A percentile compares a stretch with the other conserved stretches of the same genome.
Evolutionary conservation across 306 rosid species (phyloP).

Genomic region (Begonia peltatifolia): DNA sequence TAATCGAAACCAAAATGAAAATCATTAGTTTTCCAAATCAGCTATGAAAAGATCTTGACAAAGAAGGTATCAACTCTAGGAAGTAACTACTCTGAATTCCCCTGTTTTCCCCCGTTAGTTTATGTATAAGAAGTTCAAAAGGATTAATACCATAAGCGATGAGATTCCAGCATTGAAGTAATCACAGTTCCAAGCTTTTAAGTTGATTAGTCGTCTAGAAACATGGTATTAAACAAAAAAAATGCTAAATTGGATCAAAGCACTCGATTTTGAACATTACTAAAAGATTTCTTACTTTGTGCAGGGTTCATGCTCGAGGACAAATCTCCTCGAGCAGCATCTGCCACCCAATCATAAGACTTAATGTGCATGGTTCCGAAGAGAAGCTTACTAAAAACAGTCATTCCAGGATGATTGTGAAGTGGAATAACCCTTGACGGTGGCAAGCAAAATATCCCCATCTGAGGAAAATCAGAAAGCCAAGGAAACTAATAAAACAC

Average conservation of each 20-base stretch:
- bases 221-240: background rate
- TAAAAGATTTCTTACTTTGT: constrained; percentile 25
- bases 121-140: no score
- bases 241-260: no score
- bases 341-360: constrained; percentile 81
- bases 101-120: no score
- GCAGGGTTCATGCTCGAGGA: constrained; percentile 24
- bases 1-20: background rate
- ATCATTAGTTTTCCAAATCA: no score
- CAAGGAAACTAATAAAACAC: background rate
- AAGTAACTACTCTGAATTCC: no score
- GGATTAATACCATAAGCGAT: no score
- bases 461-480: constrained; percentile 23
- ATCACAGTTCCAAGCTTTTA: background rate
- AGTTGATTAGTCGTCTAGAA: no score
- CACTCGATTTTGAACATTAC: no score
- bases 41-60: no score
- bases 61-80: no score
- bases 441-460: constrained; percentile 92
- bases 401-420: constrained; percentile 97
- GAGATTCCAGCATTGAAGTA: no score
- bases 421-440: constrained; percentile 92
- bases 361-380: constrained; percentile 93
- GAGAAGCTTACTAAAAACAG: constrained; percentile 85
- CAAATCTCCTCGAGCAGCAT: constrained; percentile 21